Base-by-base conservation (phyloP, 1,139 yeast genomes). In the Geotrichum carabidarum region DNA sequence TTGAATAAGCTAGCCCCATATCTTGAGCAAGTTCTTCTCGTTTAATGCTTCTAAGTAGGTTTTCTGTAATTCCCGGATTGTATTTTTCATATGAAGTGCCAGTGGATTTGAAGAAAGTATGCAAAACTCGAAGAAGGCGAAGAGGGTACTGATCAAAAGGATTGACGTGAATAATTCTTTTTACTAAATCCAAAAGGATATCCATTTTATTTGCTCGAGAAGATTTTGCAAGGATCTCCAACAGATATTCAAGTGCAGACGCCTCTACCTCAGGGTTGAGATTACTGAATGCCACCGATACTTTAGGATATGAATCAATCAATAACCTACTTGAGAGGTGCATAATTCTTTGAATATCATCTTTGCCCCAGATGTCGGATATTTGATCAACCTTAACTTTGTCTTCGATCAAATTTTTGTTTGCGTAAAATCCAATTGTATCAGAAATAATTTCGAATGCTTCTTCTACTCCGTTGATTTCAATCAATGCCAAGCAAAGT, bases 401-500 rank as follows among this genome's bases (percentile, higher is more conserved):
- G 12, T 45, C 40, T 4, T 11, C 15, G 18, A 50, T 41, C 7
- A 11, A 27, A 12, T 56, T 43, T 22, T 41, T 35, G 12, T 40
- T 31, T n/a, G 52, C 40, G 17, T 55, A 54, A 8, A 54, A 12
- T 1, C 46, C 44, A 36, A 60, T 35, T 6, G 56, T 40, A 17
- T 48, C 41, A 8, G 43, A 44, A 14, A 59, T 32, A 8, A 51
- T 35, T 9, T 40, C 44, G 34, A 55, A 17, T 1, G 59, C 56
- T 15, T 56, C 58, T 6, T 48, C 41, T 2, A 47, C 18, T 6
- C 42, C 30, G 9, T 48, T 50, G 2, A 40, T 32, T 15, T 58
- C 56, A 17, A 47, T 52, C 17, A 56, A 37, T 1, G 59, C 57
- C 15, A 59, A 30, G n/a, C 54, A 52, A 30, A 60, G 49, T 14